Base-by-base conservation (phyloP, 306 rosid genomes). In the Begonia masoniana region DNA sequence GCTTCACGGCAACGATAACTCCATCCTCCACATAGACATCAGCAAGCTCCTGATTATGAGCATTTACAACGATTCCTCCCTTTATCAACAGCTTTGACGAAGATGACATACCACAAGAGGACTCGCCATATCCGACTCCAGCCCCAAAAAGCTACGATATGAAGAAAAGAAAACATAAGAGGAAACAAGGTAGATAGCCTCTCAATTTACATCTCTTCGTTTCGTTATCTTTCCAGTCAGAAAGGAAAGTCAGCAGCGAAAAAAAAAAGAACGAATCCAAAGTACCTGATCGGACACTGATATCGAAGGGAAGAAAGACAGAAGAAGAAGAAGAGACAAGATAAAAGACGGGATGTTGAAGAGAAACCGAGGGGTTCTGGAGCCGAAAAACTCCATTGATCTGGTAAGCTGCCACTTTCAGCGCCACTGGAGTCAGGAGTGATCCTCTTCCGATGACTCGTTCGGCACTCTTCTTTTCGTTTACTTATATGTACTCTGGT, bases 21-120 rank as follows among this genome's bases (percentile, higher is more conserved):
- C 91, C 97, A 55, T 78, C 83, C 60, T 82, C 83, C 6, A 89
- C 80, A 64, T 85, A 89, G 59, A 89, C 95, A 72, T 85, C 95
- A 43, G 97, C 94, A 57, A 76, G 13, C 60, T 89, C 87, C 68
- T 59, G 79, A 12, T 68, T 76, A 52, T 85, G 85, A 67, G 95
- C 94, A 66, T 89, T 89, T 24, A 82, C 94, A 10, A 89, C 91
- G 4, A 70, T 73, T 15, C 94, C 95, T 2, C 94, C 94, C 62
- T 78, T 89, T 46, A 89, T 82, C 79, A 89, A 63, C 63, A 89
- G 52, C 76, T 78, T 81, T 12, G 85, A 60, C 12, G 69, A 48
- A n/a, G 67, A 63, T 2, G 80, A 21, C 50, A 41, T 16, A 47
- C 75, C 82, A 47, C 84, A 78, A 0, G 57, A 8, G 11, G 84